Percentiles rank a stretch among this genome's conserved stretches.
Evolutionary conservation across 2,329 filamentous ascomycete species (phyloP).

Genomic region (Thermomyces lanuginosus): DNA sequence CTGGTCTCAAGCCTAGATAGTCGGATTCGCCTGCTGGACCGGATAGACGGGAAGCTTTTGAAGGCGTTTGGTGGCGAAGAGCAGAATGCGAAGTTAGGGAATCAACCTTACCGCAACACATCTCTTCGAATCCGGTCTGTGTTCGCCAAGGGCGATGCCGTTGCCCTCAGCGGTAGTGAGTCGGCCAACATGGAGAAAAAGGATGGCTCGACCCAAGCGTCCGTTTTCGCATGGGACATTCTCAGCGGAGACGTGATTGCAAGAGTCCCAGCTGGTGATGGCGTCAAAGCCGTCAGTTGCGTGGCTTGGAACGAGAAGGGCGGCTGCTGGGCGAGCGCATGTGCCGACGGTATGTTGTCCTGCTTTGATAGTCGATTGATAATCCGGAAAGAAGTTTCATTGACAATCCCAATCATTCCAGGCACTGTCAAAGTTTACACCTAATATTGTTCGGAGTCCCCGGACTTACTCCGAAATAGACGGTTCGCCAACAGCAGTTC

Average conservation of each 20-base stretch:
- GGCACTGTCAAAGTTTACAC: constrained; percentile 13
- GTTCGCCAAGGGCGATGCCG: constrained; percentile 58
- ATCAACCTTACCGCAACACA: constrained; percentile 40
- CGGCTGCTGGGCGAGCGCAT: constrained; percentile 25
- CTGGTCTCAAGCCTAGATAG: constrained; percentile 63
- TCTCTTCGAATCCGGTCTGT: constrained; percentile 59
- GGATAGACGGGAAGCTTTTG: constrained; percentile 54
- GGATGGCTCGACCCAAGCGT: constrained; percentile 11
- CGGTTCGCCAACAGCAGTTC: constrained; percentile 2
- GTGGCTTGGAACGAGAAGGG: constrained; percentile 30
- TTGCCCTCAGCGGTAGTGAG: constrained; percentile 70
- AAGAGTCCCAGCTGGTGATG: constrained; percentile 33
- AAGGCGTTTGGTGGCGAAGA: constrained; percentile 48
- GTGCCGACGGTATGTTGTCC: constrained; percentile 26
- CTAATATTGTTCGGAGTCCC: constrained; percentile 3
- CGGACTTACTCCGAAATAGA: too few species aligned
- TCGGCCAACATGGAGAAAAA: constrained; percentile 17
- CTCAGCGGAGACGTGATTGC: constrained; percentile 53
- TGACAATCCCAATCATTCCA: constrained; percentile 6
- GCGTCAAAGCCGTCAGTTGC: constrained; percentile 29
- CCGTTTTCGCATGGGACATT: constrained; percentile 58
- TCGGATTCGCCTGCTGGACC: constrained; percentile 65
- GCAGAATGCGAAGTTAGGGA: constrained; percentile 21
- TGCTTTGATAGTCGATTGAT: too few species aligned
- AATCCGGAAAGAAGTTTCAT: too few species aligned